Conservation (phyloP, 2,329 filamentous ascomycete species). For the Aspergillus brunneoviolaceus region DNA sequence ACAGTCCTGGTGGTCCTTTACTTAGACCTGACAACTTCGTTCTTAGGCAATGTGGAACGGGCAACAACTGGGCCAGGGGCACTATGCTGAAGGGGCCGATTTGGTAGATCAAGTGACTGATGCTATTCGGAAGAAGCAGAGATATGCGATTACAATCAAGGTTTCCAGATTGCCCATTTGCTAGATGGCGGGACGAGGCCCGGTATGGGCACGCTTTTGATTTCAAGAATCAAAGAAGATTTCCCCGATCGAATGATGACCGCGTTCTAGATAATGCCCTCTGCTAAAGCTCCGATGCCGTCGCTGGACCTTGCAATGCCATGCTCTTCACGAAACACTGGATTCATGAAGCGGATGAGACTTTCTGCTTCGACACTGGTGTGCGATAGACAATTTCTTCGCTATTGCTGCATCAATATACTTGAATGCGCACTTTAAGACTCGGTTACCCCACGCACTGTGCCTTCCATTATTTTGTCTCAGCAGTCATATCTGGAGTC, state of each 20-base stretch:
- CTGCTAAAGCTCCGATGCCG: slow-evolving; percentile 98
- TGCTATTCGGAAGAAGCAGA: slow-evolving; percentile 97
- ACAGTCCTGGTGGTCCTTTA: slow-evolving; percentile 95
- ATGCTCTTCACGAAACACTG: slow-evolving; percentile 98
- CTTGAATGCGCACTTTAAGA: slow-evolving; percentile 99
- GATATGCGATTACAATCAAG: slow-evolving; percentile 98
- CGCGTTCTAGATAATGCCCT: slow-evolving; percentile 97
- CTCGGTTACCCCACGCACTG: slow-evolving; percentile 97
- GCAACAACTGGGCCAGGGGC: slow-evolving; percentile 99
- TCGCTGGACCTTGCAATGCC: slow-evolving; percentile 99
- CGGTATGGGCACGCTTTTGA: slow-evolving; percentile 98
- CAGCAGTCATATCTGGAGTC: slow-evolving; percentile 98
- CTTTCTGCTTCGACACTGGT: slow-evolving; percentile 99
- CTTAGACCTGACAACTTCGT: slow-evolving; percentile 99
- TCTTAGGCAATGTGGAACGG: slow-evolving; percentile 98
- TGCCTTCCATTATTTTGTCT: slow-evolving; percentile 99
- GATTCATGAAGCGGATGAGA: slow-evolving; percentile 98
- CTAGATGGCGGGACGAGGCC: slow-evolving; percentile 99
- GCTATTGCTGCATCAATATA: slow-evolving; percentile 69
- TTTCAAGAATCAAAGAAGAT: slow-evolving; percentile 99
- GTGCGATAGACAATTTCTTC: slow-evolving; percentile 31
- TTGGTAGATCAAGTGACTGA: slow-evolving; percentile 97
- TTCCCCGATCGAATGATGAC: slow-evolving; percentile 99
- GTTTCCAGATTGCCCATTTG: slow-evolving; percentile 99
- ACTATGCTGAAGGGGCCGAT: slow-evolving; percentile 99